phyloP scores from a whole-genome alignment of 305 asterid genomes.

The Fraxinus paxiana region DNA sequence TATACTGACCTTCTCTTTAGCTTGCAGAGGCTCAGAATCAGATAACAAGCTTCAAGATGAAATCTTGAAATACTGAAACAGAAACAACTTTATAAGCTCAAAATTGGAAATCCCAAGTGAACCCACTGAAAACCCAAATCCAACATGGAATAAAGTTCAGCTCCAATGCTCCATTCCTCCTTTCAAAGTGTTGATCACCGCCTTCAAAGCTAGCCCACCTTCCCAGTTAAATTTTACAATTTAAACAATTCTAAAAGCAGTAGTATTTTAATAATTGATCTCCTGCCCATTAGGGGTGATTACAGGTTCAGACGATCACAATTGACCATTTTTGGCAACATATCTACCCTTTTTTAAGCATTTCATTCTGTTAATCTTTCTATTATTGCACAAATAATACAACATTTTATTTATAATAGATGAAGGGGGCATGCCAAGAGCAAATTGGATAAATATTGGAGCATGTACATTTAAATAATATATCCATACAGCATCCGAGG shows the following conservation, averaged over 20 bases:
- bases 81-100: background rate
- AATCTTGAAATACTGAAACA: conserved; percentile 16
- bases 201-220: conserved; percentile 34
- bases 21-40: conserved; percentile 16
- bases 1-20: conserved; percentile 16
- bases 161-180: conserved; percentile 19
- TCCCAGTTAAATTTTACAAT: conserved; percentile 9
- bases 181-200: conserved; percentile 32
- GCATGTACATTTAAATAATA: background rate
- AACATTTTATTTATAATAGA: background rate
- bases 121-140: conserved; percentile 3
- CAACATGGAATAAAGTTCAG: conserved; percentile 11
- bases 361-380: background rate
- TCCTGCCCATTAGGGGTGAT: background rate
- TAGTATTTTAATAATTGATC: too few species aligned
- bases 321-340: background rate
- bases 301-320: background rate
- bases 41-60: conserved; percentile 8
- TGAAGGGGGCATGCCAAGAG: background rate
- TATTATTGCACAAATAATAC: background rate
- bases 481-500: background rate
- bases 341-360: background rate
- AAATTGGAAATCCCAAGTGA: conserved; percentile 15
- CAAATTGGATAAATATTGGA: background rate
- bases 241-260: background rate